Conservation (phyloP, 225 moss, liverwort and hornwort species). For the Thuidium tamariscinum region DNA sequence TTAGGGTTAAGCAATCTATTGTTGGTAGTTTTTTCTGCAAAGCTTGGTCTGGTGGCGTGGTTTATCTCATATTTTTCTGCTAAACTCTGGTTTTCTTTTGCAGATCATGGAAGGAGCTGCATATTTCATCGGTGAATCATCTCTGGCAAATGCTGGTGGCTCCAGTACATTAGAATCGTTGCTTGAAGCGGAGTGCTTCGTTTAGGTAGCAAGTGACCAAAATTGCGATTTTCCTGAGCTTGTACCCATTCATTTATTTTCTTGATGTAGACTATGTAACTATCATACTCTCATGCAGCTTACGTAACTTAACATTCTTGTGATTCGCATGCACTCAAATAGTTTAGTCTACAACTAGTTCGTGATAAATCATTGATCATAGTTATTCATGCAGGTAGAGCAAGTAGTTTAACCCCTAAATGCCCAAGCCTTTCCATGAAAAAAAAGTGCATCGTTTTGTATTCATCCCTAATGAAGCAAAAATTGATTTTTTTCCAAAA, state of each 20-base stretch:
- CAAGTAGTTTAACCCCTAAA: too few species aligned
- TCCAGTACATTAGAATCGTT: slow-evolving; percentile 6
- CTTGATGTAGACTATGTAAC: background rate
- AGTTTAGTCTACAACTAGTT: background rate
- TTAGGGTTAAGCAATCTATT: background rate
- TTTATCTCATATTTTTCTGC: background rate
- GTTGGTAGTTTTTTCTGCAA: background rate
- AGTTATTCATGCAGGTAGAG: too few species aligned
- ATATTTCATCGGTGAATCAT: background rate
- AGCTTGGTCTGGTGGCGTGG: background rate
- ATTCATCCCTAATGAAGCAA: too few species aligned
- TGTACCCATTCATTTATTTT: background rate
- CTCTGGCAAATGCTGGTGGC: background rate
- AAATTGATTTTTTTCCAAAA: too few species aligned
- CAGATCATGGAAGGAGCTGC: slow-evolving; percentile 4
- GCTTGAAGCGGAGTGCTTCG: background rate
- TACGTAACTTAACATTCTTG: background rate
- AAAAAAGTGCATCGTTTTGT: too few species aligned
- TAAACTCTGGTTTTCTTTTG: background rate
- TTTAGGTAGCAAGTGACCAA: background rate
- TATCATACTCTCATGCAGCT: background rate
- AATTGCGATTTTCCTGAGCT: background rate
- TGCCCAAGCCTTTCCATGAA: too few species aligned
- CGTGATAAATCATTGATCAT: background rate
- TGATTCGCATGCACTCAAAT: background rate